A percentile compares a stretch with the other conserved stretches of the same genome.
These are phyloP conservation scores for Epithemia pelagica DNA, from an alignment of 108 stramenopile genomes.

Conservation along the genomic window DNA sequence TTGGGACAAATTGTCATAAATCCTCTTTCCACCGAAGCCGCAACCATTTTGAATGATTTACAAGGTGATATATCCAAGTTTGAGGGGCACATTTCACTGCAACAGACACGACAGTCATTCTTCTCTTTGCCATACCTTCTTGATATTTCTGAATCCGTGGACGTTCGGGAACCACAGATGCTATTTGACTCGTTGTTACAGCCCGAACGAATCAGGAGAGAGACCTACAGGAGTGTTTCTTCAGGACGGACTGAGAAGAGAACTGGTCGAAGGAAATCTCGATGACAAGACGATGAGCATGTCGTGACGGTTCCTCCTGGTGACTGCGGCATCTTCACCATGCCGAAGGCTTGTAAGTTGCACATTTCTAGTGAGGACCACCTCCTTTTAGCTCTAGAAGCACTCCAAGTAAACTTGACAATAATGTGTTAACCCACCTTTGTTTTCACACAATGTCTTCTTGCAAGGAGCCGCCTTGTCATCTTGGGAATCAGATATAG, in stretches of 20 bases:
- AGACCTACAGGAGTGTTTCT: background rate
- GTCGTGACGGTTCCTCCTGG: background rate
- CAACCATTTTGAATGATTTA: constrained; percentile 15
- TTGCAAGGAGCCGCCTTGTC: too few species aligned
- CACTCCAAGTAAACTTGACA: too few species aligned
- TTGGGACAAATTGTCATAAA: constrained; percentile 19
- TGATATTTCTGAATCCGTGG: constrained; percentile 4
- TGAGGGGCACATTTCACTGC: constrained; percentile 10
- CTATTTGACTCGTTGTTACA: constrained; percentile 5
- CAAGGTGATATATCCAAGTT: constrained; percentile 7
- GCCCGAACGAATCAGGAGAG: background rate
- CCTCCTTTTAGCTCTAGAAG: too few species aligned
- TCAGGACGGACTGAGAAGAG: background rate
- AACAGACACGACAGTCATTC: background rate
- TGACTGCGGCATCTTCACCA: background rate
- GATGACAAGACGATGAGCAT: background rate
- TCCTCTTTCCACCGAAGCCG: constrained; percentile 7
- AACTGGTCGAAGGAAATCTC: background rate
- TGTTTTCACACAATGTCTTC: too few species aligned
- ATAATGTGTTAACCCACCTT: too few species aligned
- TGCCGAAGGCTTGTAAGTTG: background rate
- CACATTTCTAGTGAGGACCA: background rate
- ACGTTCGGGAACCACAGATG: constrained; percentile 1
- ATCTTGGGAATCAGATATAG: too few species aligned
- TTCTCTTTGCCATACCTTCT: constrained; percentile 5